A percentile compares a stretch with the other conserved stretches of the same genome.
These are phyloP conservation scores for Xylaria palmicola DNA, from an alignment of 495 filamentous ascomycete genomes.

Conservation along the genomic window DNA sequence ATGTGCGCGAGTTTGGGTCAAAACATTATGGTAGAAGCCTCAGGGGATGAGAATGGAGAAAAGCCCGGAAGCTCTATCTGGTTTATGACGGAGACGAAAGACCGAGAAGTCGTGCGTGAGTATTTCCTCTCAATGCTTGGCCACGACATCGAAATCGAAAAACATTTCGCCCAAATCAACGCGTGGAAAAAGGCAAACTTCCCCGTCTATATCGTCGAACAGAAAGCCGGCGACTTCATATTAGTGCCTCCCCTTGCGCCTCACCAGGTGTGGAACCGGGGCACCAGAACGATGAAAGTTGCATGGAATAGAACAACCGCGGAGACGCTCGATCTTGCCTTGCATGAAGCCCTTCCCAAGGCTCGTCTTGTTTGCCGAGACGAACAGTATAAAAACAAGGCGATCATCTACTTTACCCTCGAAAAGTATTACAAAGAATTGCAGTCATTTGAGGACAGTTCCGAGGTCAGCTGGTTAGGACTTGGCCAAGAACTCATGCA, in stretches of 20 bases:
- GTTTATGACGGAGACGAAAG: constrained; percentile 96
- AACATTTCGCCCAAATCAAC: constrained; percentile 90
- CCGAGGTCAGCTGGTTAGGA: constrained; percentile 39
- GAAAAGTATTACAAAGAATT: constrained; percentile 72
- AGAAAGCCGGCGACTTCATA: constrained; percentile 90
- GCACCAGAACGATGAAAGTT: constrained; percentile 91
- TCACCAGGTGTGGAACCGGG: constrained; percentile 98
- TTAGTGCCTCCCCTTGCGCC: constrained; percentile 94
- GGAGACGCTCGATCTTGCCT: constrained; percentile 80
- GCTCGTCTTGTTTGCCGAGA: constrained; percentile 94
- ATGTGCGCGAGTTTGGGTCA: constrained; percentile 97
- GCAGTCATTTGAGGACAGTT: constrained; percentile 46
- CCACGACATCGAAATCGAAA: constrained; percentile 94
- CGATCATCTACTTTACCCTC: constrained; percentile 84
- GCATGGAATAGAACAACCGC: constrained; percentile 98
- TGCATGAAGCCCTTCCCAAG: constrained; percentile 82
- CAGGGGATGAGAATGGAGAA: constrained; percentile 66
- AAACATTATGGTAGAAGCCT: constrained; percentile 96
- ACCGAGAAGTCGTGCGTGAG: constrained; percentile 81
- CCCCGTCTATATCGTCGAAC: constrained; percentile 87
- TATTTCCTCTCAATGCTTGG: constrained; percentile 90
- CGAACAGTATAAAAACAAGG: constrained; percentile 98
- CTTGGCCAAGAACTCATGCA: constrained; percentile 46
- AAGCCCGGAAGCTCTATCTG: constrained; percentile 87
- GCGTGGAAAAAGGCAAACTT: constrained; percentile 93